phyloP scores from a whole-genome alignment of 768 basidiomycete species.

The Dacryopinax spathularia region DNA sequence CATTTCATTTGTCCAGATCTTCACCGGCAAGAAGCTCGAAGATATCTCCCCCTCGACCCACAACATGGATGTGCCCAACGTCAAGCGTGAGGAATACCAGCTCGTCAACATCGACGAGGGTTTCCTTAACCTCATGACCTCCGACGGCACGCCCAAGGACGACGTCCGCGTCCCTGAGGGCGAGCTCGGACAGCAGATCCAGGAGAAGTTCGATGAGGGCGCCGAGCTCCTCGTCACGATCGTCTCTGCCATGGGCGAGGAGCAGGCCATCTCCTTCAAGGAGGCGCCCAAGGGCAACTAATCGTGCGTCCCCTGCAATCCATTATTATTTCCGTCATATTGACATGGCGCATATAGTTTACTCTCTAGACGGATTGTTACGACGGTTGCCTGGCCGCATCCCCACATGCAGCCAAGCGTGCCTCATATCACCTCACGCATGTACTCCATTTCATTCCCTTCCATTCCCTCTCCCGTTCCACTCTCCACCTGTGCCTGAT shows the following conservation, averaged over 20 bases:
- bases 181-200: slow-evolving; percentile 61
- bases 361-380: neutral
- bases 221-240: slow-evolving; percentile 82
- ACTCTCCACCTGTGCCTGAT: neutral
- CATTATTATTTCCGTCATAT: too few relatives aligned
- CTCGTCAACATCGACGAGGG: slow-evolving; percentile 89
- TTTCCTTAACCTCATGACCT: slow-evolving; percentile 85
- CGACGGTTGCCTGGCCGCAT: neutral
- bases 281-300: slow-evolving; percentile 62
- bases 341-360: neutral
- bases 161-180: slow-evolving; percentile 88
- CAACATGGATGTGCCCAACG: slow-evolving; percentile 99
- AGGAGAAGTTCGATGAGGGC: slow-evolving; percentile 59
- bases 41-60: slow-evolving; percentile 94
- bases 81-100: slow-evolving; percentile 75
- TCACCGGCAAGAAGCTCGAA: slow-evolving; percentile 95
- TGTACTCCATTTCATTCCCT: slow-evolving; percentile 1
- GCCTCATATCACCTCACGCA: slow-evolving; percentile 3
- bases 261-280: slow-evolving; percentile 80
- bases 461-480: neutral
- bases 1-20: slow-evolving; percentile 49
- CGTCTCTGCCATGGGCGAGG: slow-evolving; percentile 82
- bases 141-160: slow-evolving; percentile 71
- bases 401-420: neutral
- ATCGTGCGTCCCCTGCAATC: neutral